Base-by-base conservation (phyloP, 2,329 filamentous ascomycete species). In the Colletotrichum somersetense region DNA sequence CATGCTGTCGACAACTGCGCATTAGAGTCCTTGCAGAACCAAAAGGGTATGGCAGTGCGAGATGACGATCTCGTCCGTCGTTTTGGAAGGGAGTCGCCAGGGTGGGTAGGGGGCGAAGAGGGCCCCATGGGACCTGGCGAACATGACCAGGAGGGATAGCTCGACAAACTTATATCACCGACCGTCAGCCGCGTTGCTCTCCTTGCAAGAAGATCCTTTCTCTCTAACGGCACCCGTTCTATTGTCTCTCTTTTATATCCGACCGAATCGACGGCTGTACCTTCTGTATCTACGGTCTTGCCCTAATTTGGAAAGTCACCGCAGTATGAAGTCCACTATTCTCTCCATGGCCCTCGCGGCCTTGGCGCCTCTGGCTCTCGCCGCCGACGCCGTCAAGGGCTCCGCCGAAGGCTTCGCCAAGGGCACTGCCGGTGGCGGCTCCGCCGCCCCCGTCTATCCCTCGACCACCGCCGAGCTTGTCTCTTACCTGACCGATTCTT, bases 401-500 rank as follows among this genome's bases (percentile, higher is more conserved):
- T 84, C 85, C 74, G 83, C 81, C 61, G 80, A 81, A 71, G 87
- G 88, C 61, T 87, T 89, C 38, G 61, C 61, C 61, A 63, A 53
- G 40, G 62, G 62, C 50, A 64, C 62, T 10, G 91, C 90, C 23
- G 90, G 90, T 48, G 90, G 90, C 76, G 89, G 89, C 65, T 83
- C 75, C 71, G 89, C 87, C 30, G 80, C 83, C 11, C 79, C 87
- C 38, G 87, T 87, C 23, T 87, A 88, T 75, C 89, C 89, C 16
- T 82, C 78, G 23, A 87, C 83, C 61, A 89, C 80, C 53, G 83
- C 81, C 33, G 83, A 92, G 84, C 86, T 91, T 58, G 86, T 87
- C 78, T 85, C 82, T 50, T 91, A 90, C 81, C 85, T 92, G 6
- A 83, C 83, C 11, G 88, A 91, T 78, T 80, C 79, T 66, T 78